Conservation (phyloP, 129 eudicot species). For the Kitagawia praeruptora region DNA sequence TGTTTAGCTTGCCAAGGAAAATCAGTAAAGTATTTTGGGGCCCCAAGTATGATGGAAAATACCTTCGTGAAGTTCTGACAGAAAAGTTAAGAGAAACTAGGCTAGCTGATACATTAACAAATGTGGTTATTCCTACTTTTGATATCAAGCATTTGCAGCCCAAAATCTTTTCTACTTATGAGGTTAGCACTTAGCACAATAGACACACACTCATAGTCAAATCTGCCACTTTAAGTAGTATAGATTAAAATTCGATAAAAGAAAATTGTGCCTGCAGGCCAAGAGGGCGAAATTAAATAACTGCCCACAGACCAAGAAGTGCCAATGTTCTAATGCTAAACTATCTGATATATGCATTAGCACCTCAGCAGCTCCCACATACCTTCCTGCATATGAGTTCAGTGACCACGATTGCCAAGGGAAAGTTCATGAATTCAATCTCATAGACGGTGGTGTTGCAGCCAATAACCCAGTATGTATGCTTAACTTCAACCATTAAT, state of each 20-base stretch:
- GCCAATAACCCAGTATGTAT: conserved; percentile 59
- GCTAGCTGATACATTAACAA: conserved; percentile 40
- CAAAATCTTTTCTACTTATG: conserved; percentile 45
- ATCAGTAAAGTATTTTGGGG: conserved; percentile 10
- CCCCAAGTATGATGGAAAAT: conserved; percentile 53
- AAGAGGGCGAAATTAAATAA: too few species aligned
- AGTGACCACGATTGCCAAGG: conserved; percentile 22
- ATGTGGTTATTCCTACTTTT: conserved; percentile 62
- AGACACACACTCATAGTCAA: not conserved
- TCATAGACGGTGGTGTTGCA: conserved; percentile 66
- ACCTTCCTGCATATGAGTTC: conserved; percentile 49
- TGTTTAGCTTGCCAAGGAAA: conserved; percentile 15
- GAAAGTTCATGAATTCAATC: conserved; percentile 33
- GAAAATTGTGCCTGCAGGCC: not conserved
- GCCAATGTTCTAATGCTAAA: conserved; percentile 24
- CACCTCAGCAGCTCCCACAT: conserved; percentile 75
- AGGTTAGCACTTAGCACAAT: conserved; percentile 26
- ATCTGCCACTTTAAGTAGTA: too few species aligned
- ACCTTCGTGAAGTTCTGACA: conserved; percentile 29
- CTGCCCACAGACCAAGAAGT: conserved; percentile 13
- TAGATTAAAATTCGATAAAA: too few species aligned
- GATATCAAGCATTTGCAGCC: conserved; percentile 55
- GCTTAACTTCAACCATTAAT: not conserved
- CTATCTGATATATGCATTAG: conserved; percentile 53
- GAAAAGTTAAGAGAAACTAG: conserved; percentile 26